Evolutionary conservation across 495 filamentous ascomycete genomes (phyloP), one percentile per base, ranked within the genome.

Genomic region (Penicillium canescens): DNA sequence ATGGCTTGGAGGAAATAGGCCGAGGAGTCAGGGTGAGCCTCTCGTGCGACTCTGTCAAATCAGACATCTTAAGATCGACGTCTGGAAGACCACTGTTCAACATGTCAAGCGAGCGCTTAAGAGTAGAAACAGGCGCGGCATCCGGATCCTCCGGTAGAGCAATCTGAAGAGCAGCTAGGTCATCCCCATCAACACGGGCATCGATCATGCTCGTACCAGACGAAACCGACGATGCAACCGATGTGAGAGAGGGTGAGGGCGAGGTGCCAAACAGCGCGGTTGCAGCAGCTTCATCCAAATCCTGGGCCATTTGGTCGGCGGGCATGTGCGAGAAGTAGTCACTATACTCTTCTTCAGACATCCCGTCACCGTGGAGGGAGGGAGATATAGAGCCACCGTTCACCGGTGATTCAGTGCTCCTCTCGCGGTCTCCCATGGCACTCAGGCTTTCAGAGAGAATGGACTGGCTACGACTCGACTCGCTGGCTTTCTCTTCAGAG

Each of bases 401-500:
- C 49, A 72, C 64, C 12, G 71, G 63, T 4, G 71, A 65, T 14
- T 65, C 67, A 9, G 67, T 66, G 50, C 55, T 61, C 63, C 63
- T 65, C 37, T 61, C 57, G 38, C 46, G 46, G 35, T 72, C 70
- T 13, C 71, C 63, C 37, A 70, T 50, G 39, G 61, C 61, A 48
- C 60, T 71, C 23, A 71, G 59, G 38, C 67, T 63, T 42, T 72
- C 68, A 4, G 73, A 67, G n/a, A 74, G 67, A 38, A 70, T 67
- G 16, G 69, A 73, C 33, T 64, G 61, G 9, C 61, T 57, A 4
- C 65, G 65, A 18, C 52, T 65, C 6, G 62, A 52, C 14, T 64
- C 59, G 34, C 61, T 66, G 31, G 81, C 77, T 57, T 78, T 82
- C 57, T 80, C 80, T 56, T 76, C 72, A 6, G 76, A 72, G n/a